Evolutionary conservation across 208 protist genomes (phyloP), one percentile per base, ranked within the genome.

Genomic region (Crithidia expoeki): DNA sequence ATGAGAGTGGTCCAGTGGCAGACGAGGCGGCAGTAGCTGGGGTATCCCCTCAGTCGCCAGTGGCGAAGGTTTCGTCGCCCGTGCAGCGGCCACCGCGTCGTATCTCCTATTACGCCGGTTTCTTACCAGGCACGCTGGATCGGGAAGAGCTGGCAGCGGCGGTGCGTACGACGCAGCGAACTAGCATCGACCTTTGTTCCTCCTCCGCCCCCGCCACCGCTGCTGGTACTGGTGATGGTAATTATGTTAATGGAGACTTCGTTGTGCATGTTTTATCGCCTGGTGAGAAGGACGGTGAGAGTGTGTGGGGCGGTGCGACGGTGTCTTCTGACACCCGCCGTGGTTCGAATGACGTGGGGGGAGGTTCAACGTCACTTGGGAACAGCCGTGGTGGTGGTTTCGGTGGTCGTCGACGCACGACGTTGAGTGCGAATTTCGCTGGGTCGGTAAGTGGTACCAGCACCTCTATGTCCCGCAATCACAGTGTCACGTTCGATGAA

Each of bases 91-190:
- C 21, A 2, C 28, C 44, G 16, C 65, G 76, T 0, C 64, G 61
- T 11, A 51, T 73, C 44, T 71, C 76, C 4, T 70, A 77, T 65
- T 72, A 76, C 60, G 52, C 61, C 1, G 64, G 76, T 17, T 81
- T 76, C 47, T 50, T 74, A 6, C 14, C 59, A 12, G 63, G 73
- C 34, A 53, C 73, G 9, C 34, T 73, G 21, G 57, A 49, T 16
- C 33, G 52, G 23, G 51, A 69, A 17, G 65, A 76, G 21, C 52
- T 51, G n/a, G 5, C 40, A 0, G 23, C 1, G 11, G 68, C 68
- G 0, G 44, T 52, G 33, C 28, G 44, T 4, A 28, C 52, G 25
- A 12, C 57, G 14, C n/a, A n/a, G n/a, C n/a, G n/a, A n/a, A n/a
- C n/a, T n/a, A n/a, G n/a, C n/a, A n/a, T n/a, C n/a, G n/a, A n/a